A percentile compares a stretch with the other conserved stretches of the same genome.
Evolutionary conservation across 306 rosid genomes (phyloP).

Genomic region (Trifolium repens): DNA sequence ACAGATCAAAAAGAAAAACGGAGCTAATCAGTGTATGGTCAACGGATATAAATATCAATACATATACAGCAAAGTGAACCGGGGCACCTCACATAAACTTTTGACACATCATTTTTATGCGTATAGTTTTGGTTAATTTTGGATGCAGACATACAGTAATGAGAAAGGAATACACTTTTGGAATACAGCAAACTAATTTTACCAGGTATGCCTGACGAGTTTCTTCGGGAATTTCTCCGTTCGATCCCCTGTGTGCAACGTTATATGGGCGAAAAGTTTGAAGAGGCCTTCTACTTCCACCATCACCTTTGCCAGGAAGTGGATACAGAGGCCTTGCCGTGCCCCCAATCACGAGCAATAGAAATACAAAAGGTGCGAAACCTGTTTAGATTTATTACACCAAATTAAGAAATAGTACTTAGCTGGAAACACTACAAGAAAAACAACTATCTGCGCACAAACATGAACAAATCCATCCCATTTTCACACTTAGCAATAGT

Average conservation of each 20-base stretch:
- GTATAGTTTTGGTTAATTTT: constrained; percentile 20
- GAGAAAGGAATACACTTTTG: constrained; percentile 28
- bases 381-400: constrained; percentile 52
- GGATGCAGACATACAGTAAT: constrained; percentile 7
- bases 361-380: constrained; percentile 48
- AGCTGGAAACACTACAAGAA: background rate
- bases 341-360: constrained; percentile 61
- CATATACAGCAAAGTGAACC: background rate
- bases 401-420: constrained; percentile 12
- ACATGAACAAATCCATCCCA: constrained; percentile 19
- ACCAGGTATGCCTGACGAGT: constrained; percentile 78
- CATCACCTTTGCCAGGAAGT: constrained; percentile 56
- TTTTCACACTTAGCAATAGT: background rate
- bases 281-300: constrained; percentile 54
- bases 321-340: constrained; percentile 72
- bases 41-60: background rate
- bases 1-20: background rate
- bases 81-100: background rate
- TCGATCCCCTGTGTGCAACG: constrained; percentile 92
- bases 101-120: background rate
- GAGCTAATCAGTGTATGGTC: constrained; percentile 20
- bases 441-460: background rate
- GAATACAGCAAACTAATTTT: too few relatives aligned
- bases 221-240: constrained; percentile 94
- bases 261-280: constrained; percentile 81